phyloP scores from a whole-genome alignment of 371 early-diverging fungal genomes.

The Aphelidium insulamus region DNA sequence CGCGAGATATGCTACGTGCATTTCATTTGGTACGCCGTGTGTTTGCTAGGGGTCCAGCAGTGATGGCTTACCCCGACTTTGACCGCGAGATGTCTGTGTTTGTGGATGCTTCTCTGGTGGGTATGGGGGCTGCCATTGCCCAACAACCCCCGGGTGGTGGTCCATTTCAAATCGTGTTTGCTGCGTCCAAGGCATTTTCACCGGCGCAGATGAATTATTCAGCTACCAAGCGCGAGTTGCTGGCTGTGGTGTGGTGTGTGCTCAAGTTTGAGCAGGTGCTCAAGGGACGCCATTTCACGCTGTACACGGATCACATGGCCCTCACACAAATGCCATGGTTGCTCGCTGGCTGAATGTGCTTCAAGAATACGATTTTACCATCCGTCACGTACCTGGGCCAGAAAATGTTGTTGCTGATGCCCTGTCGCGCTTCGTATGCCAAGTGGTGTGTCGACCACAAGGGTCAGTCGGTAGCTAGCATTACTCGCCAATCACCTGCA shows the following conservation, averaged over 20 bases:
- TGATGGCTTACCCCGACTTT: slow-evolving; percentile 4
- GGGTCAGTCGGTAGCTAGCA: no score
- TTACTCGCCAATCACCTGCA: no score
- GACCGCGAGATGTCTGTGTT: not conserved
- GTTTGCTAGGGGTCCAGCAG: no score
- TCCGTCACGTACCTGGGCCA: slow-evolving; percentile 4
- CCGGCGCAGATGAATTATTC: not conserved
- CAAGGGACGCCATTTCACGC: not conserved
- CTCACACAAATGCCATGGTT: slow-evolving; percentile 2
- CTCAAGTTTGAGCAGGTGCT: not conserved
- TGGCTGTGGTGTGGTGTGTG: not conserved
- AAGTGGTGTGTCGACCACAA: no score
- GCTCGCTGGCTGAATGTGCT: slow-evolving; percentile 5
- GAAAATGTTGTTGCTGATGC: slow-evolving; percentile 6
- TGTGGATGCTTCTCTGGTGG: slow-evolving; percentile 1
- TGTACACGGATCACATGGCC: slow-evolving; percentile 5
- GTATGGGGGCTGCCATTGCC: slow-evolving; percentile 1
- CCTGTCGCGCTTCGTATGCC: slow-evolving; percentile 8
- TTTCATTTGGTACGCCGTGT: no score
- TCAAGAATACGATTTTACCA: slow-evolving; percentile 2
- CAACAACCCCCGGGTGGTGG: not conserved
- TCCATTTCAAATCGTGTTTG: slow-evolving; percentile 1
- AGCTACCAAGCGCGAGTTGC: not conserved
- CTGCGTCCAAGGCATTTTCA: slow-evolving; percentile 2
- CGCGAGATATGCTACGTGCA: no score